Evolutionary conservation across 768 basidiomycete genomes (phyloP).

Genomic region (Auricularia sp.): DNA sequence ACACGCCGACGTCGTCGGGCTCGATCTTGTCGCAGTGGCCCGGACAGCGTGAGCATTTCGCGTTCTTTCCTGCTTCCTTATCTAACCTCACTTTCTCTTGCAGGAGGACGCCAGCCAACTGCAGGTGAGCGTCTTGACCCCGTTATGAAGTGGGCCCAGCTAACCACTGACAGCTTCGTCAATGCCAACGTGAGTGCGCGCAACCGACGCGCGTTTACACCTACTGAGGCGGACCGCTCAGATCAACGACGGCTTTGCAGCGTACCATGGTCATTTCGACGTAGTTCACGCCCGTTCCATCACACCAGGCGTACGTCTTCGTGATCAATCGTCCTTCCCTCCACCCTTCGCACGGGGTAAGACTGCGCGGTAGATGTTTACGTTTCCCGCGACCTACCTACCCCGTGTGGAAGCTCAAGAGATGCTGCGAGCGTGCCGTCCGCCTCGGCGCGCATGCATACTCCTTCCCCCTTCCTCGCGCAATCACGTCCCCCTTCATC

Average conservation of each 20-base stretch:
- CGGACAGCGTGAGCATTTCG: neutral
- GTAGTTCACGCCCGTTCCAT: conserved; percentile 9
- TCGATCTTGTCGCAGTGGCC: conserved; percentile 7
- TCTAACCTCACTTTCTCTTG: neutral
- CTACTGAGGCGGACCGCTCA: neutral
- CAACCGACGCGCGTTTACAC: neutral
- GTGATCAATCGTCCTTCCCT: neutral
- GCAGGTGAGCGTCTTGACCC: neutral
- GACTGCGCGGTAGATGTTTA: neutral
- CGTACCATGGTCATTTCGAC: conserved; percentile 7
- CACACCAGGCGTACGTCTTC: conserved; percentile 3
- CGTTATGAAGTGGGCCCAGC: neutral
- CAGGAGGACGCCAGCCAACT: neutral
- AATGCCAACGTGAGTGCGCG: neutral
- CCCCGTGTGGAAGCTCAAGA: neutral
- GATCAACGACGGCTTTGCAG: conserved; percentile 2
- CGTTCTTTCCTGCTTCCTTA: neutral
- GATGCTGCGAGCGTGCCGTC: neutral
- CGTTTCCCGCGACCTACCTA: too few species aligned
- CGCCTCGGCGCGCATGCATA: too few species aligned
- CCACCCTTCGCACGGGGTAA: neutral
- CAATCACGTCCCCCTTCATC: too few species aligned
- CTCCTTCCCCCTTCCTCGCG: too few species aligned
- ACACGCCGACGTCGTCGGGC: conserved; percentile 9
- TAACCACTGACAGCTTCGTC: neutral